Base-by-base conservation (phyloP, 2,329 filamentous ascomycete genomes). In the Ascosphaera aggregata region DNA sequence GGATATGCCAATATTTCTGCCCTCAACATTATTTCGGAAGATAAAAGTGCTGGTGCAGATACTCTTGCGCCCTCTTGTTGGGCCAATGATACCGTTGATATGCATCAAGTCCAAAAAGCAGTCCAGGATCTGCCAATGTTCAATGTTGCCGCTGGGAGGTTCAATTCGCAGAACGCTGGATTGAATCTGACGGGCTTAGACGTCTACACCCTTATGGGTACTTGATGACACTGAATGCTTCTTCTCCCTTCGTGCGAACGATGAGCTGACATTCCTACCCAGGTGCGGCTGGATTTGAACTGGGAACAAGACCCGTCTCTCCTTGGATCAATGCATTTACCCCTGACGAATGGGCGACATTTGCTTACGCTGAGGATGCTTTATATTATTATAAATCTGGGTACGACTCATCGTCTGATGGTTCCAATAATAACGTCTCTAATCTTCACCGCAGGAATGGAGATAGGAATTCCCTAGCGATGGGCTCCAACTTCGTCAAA, bases 1-100 rank as follows among this genome's bases (percentile, higher is more conserved):
- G 46, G 46, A 17, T 49, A 49, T 35, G 37, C 45, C n/a, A 45
- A 40, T n/a, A 42, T 39, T 11, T 44, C 45, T 4, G 46, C 47
- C 11, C 7, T 27, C 7, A 27, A 27, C 11, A 27, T 27, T 7
- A 7, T 27, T 5, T 27, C 22, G 22, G 22, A 27, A 11, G 22
- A 27, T 27, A 11, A 5, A 5, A 7, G 7, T 27, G 22, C 22
- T 7, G 22, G 22, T 11, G 22, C 22, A 7, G 11, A 27, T 11
- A 27, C 7, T 27, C 11, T 27, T 5, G 11, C 22, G 22, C 22
- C 22, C 11, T 11, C 5, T 7, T 27, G 22, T 11, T 27, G 11
- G 7, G 11, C 5, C 7, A 27, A 27, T 11, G 22, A 5, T 11
- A 11, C 5, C 11, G 22, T 11, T 5, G 22, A 27, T 27, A 27